phyloP scores from a whole-genome alignment of 768 basidiomycete species.

The Phlegmacium glaucopus region DNA sequence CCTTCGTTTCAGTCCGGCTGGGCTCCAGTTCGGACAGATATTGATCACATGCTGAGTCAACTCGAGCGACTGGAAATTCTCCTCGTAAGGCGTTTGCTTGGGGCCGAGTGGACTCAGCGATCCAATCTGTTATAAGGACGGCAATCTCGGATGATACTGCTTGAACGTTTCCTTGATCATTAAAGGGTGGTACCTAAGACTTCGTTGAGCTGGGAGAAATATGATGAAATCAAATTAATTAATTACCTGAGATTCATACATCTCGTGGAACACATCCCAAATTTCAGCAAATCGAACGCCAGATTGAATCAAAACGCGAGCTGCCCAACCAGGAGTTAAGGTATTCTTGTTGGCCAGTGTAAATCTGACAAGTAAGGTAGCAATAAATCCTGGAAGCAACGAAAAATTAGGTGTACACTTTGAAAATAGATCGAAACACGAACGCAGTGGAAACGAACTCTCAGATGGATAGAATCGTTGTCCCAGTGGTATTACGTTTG shows the following conservation, averaged over 20 bases:
- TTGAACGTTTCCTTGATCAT: slow-evolving; percentile 75
- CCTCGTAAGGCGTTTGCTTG: slow-evolving; percentile 58
- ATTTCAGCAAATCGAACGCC: slow-evolving; percentile 78
- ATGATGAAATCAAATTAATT: not conserved
- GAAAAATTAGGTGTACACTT: not conserved
- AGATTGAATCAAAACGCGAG: slow-evolving; percentile 74
- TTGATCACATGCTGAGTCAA: slow-evolving; percentile 70
- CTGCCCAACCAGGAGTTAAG: slow-evolving; percentile 77
- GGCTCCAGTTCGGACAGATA: slow-evolving; percentile 71
- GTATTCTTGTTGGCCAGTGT: slow-evolving; percentile 55
- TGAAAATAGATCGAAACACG: slow-evolving; percentile 26
- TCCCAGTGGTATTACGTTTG: slow-evolving; percentile 67
- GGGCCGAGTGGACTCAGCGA: slow-evolving; percentile 71
- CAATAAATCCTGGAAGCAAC: slow-evolving; percentile 60
- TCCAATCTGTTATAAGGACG: slow-evolving; percentile 75
- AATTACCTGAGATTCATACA: slow-evolving; percentile 85
- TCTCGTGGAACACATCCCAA: slow-evolving; percentile 82
- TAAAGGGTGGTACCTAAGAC: slow-evolving; percentile 75
- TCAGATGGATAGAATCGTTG: slow-evolving; percentile 90
- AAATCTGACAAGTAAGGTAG: slow-evolving; percentile 73
- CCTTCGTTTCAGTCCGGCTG: slow-evolving; percentile 57
- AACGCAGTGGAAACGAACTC: slow-evolving; percentile 84
- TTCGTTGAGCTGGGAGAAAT: not conserved
- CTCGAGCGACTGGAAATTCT: slow-evolving; percentile 75
- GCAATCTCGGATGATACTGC: slow-evolving; percentile 81